Evolutionary conservation across 1,284 basidiomycete genomes (phyloP), one percentile per base, ranked within the genome.

Genomic region (Ceratobasidium theobromae): DNA sequence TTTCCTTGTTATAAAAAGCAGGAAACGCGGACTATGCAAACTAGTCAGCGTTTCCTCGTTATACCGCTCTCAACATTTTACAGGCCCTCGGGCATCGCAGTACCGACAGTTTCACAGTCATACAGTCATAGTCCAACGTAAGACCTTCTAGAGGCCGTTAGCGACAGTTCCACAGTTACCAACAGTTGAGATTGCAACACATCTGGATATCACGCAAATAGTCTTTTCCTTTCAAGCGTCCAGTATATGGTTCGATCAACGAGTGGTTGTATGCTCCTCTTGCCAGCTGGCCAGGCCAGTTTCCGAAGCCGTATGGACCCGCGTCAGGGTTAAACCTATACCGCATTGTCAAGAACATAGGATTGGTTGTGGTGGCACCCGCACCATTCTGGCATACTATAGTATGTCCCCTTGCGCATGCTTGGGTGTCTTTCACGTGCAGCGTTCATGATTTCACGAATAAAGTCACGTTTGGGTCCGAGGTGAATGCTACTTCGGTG

Each of bases 221-320:
- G 70, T 85, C 82, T 1, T 75, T 72, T 30, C 84, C 81, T 14
- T 79, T 71, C n/a, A 82, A 69, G 38, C 75, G 75, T 9, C 84
- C 84, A 0, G 80, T 83, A 68, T 84, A 86, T 2, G 82, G 79
- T 68, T 86, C 85, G 18, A 79, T 62, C 53, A 79, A 73, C 0
- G 79, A 78, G 4, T 71, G 62, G 49, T 82, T 79, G 74, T 78
- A 86, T 0, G 81, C 74, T 68, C 86, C 80, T 51, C 77, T 78
- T 2, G 84, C 81, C 0, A 81, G 76, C 1, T 81, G 81, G 16
- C 84, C 84, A 0, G 83, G 84, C 79, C 79, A 84, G 11, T 25
- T 6, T 1, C 72, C 73, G 55, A 81, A 81, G 0, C 83, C 84
- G 64, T 86, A 84, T 35, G 75, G 75, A 2, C 76, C 79, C 64